phyloP scores from a whole-genome alignment of 2,329 filamentous ascomycete genomes.

The Trichoderma hamatum region DNA sequence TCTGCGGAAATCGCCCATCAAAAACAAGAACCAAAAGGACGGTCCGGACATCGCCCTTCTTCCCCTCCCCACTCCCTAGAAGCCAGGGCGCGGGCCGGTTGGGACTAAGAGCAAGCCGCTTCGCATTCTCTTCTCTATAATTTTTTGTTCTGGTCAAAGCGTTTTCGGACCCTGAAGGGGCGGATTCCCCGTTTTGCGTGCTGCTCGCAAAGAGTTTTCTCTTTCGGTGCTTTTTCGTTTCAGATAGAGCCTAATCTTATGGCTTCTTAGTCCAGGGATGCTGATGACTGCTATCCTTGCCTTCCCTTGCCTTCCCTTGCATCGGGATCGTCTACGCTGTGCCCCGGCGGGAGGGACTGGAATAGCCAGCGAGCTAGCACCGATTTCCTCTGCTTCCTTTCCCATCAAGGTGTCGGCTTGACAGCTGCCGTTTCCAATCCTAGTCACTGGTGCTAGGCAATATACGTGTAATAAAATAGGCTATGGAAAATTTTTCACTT shows the following conservation, averaged over 20 bases:
- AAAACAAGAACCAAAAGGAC: background rate
- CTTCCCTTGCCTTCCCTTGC: background rate
- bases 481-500: background rate
- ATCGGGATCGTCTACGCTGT: constrained; percentile 9
- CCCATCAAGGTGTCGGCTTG: background rate
- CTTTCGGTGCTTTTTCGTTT: constrained; percentile 23
- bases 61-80: background rate
- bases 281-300: background rate
- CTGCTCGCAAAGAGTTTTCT: background rate
- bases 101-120: background rate
- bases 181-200: background rate
- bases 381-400: background rate
- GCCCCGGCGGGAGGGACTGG: constrained; percentile 7
- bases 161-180: background rate
- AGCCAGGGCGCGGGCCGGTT: constrained; percentile 16
- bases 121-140: background rate
- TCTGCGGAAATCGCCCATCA: background rate
- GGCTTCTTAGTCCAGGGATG: background rate
- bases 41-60: too few species aligned
- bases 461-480: background rate
- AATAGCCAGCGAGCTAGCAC: background rate
- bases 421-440: constrained; percentile 6
- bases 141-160: background rate
- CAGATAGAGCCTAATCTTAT: constrained; percentile 20
- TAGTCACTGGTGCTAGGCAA: background rate